phyloP scores from a whole-genome alignment of 2,329 filamentous ascomycete species.

The Biscogniauxia mediterranea region DNA sequence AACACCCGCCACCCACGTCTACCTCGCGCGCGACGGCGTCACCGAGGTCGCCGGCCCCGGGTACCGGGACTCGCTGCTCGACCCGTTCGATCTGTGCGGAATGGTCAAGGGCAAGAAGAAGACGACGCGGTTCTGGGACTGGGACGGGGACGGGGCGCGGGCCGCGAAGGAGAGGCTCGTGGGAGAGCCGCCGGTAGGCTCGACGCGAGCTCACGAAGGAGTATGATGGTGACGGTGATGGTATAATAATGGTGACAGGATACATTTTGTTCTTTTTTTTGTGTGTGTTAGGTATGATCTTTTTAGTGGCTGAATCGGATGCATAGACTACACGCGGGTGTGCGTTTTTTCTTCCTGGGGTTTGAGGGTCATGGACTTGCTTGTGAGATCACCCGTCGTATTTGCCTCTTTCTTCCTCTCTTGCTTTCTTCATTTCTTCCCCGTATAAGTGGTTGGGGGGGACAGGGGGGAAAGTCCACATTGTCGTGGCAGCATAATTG shows the following conservation, averaged over 20 bases:
- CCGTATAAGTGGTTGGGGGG: neutral
- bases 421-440: neutral
- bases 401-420: neutral
- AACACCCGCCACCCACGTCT: slow-evolving; percentile 48
- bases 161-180: neutral
- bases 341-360: neutral
- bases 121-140: slow-evolving; percentile 38
- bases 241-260: neutral
- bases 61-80: slow-evolving; percentile 43
- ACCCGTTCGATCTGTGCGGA: slow-evolving; percentile 40
- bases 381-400: neutral
- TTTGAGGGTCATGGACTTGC: neutral
- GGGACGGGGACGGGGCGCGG: slow-evolving; percentile 18
- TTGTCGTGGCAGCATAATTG: too few species aligned
- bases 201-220: neutral
- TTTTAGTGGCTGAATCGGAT: neutral
- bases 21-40: slow-evolving; percentile 48
- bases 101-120: slow-evolving; percentile 34
- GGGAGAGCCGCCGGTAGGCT: neutral
- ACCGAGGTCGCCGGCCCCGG: slow-evolving; percentile 49
- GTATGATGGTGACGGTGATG: neutral
- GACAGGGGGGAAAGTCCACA: too few species aligned
- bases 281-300: neutral
- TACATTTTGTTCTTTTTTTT: too few species aligned
- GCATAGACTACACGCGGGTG: neutral